Percentiles rank a stretch among this genome's conserved stretches.
These are phyloP conservation scores for Fonsecaea nubica DNA, from an alignment of 2,329 filamentous ascomycete genomes.

Conservation along the genomic window DNA sequence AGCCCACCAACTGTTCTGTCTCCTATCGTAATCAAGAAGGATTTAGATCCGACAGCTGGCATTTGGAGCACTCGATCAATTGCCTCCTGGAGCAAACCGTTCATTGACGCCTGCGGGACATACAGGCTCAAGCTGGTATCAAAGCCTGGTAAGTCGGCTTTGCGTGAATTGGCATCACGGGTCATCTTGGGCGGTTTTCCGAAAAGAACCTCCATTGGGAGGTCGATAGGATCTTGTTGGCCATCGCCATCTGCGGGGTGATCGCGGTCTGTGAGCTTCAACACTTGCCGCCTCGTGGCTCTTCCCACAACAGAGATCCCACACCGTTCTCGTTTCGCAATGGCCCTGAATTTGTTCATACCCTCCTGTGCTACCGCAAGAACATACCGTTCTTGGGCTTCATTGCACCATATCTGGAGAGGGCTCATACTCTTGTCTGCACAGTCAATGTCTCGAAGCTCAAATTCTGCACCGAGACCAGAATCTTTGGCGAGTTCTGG, in stretches of 20 bases:
- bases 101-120: conserved; percentile 62
- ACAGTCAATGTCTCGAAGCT: conserved; percentile 91
- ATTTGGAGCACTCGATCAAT: conserved; percentile 81
- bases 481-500: conserved; percentile 93
- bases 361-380: conserved; percentile 81
- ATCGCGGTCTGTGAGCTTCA: conserved; percentile 82
- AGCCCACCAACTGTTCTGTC: conserved; percentile 91
- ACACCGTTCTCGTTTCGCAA: conserved; percentile 83
- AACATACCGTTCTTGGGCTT: conserved; percentile 96
- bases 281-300: conserved; percentile 72
- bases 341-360: conserved; percentile 73
- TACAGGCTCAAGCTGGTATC: conserved; percentile 75
- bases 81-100: conserved; percentile 68
- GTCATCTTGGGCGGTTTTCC: conserved; percentile 85
- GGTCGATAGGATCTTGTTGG: conserved; percentile 79
- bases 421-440: conserved; percentile 92
- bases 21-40: conserved; percentile 95
- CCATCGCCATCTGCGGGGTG: conserved; percentile 59
- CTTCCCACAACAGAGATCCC: conserved; percentile 90
- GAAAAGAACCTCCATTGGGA: conserved; percentile 87
- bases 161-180: conserved; percentile 73
- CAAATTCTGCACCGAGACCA: conserved; percentile 86
- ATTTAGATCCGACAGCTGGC: conserved; percentile 93
- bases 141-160: conserved; percentile 72
- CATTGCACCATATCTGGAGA: conserved; percentile 96